A percentile compares a stretch with the other conserved stretches of the same genome.
phyloP scores from a whole-genome alignment of 2,329 filamentous ascomycete genomes.

The Colletotrichum cordylinicola region DNA sequence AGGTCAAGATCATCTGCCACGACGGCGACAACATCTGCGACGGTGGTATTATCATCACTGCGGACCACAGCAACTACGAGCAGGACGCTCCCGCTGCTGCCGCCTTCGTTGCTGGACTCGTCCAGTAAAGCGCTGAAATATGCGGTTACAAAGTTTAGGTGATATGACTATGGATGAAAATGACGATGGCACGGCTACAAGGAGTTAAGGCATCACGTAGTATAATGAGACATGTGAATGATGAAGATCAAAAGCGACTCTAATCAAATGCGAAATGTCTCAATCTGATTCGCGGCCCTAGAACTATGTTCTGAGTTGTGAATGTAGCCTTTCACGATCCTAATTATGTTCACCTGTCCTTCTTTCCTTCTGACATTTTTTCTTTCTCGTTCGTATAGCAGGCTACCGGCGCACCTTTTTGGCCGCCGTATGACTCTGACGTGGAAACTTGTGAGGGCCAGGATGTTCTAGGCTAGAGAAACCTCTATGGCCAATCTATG shows the following conservation, averaged over 20 bases:
- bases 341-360: not conserved
- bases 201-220: not conserved
- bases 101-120: constrained; percentile 28
- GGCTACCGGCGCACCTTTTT: too few relatives aligned
- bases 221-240: not conserved
- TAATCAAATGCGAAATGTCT: not conserved
- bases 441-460: too few relatives aligned
- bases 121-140: not conserved
- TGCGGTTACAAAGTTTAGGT: not conserved
- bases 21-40: constrained; percentile 36
- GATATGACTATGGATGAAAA: not conserved
- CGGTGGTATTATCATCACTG: constrained; percentile 30
- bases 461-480: too few relatives aligned
- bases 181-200: not conserved
- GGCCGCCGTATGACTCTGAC: too few relatives aligned
- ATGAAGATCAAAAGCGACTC: not conserved
- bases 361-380: too few relatives aligned
- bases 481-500: too few relatives aligned
- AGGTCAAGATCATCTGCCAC: constrained; percentile 34
- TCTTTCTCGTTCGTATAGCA: too few relatives aligned
- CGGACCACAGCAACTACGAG: constrained; percentile 32
- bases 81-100: constrained; percentile 33
- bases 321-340: not conserved
- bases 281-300: not conserved
- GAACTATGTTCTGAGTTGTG: not conserved